A percentile compares a stretch with the other conserved stretches of the same genome.
Evolutionary conservation across 164 flowering plant genomes (phyloP).

Genomic region (Protea cynaroides): DNA sequence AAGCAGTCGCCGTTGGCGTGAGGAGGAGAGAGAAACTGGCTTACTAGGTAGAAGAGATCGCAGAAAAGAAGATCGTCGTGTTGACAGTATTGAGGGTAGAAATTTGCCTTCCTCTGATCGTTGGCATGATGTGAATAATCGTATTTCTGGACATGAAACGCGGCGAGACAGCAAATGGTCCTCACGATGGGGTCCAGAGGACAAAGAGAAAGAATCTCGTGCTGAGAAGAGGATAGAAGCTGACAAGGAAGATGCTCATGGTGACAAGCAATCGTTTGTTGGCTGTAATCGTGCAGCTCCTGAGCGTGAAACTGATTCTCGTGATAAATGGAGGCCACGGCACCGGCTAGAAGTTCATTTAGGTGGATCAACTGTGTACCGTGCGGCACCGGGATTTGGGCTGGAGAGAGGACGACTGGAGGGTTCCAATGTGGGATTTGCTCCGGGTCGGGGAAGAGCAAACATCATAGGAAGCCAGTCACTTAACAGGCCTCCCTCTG

Average conservation of each 20-base stretch:
- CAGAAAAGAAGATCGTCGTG: slow-evolving; percentile 66
- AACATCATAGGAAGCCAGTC: slow-evolving; percentile 18
- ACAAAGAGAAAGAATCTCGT: slow-evolving; percentile 75
- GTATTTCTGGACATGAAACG: slow-evolving; percentile 59
- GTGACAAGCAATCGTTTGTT: slow-evolving; percentile 45
- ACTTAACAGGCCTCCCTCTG: slow-evolving; percentile 34
- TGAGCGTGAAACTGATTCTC: slow-evolving; percentile 76
- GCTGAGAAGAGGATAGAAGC: slow-evolving; percentile 50
- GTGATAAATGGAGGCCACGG: slow-evolving; percentile 98
- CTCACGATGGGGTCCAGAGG: slow-evolving; percentile 96
- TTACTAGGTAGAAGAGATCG: slow-evolving; percentile 79
- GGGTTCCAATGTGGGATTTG: slow-evolving; percentile 56
- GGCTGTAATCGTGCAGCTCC: slow-evolving; percentile 35
- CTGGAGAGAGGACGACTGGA: slow-evolving; percentile 61
- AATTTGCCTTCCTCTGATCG: slow-evolving; percentile 53
- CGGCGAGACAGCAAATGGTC: slow-evolving; percentile 89
- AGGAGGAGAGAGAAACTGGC: slow-evolving; percentile 94
- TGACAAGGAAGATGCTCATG: slow-evolving; percentile 65
- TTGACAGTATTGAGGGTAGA: slow-evolving; percentile 54
- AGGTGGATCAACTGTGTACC: slow-evolving; percentile 46
- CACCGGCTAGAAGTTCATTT: slow-evolving; percentile 72
- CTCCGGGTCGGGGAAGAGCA: slow-evolving; percentile 78
- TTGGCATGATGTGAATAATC: slow-evolving; percentile 59
- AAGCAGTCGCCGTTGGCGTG: slow-evolving; percentile 78
- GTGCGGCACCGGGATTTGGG: slow-evolving; percentile 89